Evolutionary conservation across 768 basidiomycete species (phyloP).

Genomic region (Kwoniella europaea): DNA sequence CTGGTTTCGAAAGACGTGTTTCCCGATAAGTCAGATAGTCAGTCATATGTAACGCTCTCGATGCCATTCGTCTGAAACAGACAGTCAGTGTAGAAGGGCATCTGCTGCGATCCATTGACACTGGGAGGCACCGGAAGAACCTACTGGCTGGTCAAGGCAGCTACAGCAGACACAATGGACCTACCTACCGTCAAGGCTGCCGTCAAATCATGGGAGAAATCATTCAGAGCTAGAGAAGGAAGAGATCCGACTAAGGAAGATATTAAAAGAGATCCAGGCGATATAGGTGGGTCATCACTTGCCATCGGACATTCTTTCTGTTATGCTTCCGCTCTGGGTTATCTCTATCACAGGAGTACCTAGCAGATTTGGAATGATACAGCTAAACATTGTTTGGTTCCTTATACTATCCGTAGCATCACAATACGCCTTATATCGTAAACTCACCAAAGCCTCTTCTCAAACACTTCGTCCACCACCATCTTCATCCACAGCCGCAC

Average conservation of each 20-base stretch:
- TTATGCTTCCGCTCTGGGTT: too few species aligned
- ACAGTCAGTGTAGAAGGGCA: too few species aligned
- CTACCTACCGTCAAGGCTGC: slow-evolving; percentile 53
- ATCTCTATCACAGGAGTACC: not conserved
- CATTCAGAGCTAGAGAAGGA: slow-evolving; percentile 52
- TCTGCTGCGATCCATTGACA: too few species aligned
- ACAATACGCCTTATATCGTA: slow-evolving; percentile 46
- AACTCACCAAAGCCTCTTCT: slow-evolving; percentile 30
- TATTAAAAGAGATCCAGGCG: slow-evolving; percentile 55
- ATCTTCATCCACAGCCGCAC: slow-evolving; percentile 25
- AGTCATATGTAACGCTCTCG: too few species aligned
- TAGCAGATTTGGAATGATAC: not conserved
- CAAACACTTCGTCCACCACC: slow-evolving; percentile 21
- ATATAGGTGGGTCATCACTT: slow-evolving; percentile 53
- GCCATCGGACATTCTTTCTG: not conserved
- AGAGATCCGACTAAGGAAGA: slow-evolving; percentile 58
- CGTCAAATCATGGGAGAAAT: slow-evolving; percentile 59
- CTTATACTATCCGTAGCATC: slow-evolving; percentile 30
- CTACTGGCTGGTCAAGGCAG: not conserved
- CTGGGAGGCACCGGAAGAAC: not conserved
- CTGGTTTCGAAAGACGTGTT: not conserved
- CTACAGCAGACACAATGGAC: slow-evolving; percentile 26
- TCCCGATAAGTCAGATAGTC: not conserved
- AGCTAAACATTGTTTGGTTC: slow-evolving; percentile 14
- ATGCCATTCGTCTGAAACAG: too few species aligned